Percentiles rank a stretch among this genome's conserved stretches.
These are phyloP conservation scores for Puccinia novopanici DNA, from an alignment of 1,284 basidiomycete genomes.

Conservation along the genomic window DNA sequence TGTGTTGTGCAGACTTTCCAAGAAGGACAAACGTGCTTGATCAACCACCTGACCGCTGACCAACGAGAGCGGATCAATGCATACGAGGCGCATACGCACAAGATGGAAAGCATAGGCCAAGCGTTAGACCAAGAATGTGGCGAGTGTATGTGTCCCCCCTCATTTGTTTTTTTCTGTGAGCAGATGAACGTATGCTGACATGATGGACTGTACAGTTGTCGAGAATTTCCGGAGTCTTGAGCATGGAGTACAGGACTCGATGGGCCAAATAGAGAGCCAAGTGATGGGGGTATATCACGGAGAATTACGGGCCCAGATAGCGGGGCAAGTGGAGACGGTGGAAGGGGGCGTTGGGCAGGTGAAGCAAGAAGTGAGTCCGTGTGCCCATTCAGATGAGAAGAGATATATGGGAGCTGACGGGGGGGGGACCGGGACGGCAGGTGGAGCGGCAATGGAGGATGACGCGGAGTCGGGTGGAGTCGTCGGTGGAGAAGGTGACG, in stretches of 20 bases:
- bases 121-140: constrained; percentile 15
- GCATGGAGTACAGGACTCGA: not conserved
- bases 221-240: constrained; percentile 13
- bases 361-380: constrained; percentile 16
- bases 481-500: constrained; percentile 54
- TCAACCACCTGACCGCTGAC: constrained; percentile 6
- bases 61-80: constrained; percentile 23
- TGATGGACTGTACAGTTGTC: not conserved
- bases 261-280: constrained; percentile 18
- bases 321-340: constrained; percentile 22
- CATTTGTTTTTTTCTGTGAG: not conserved
- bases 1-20: constrained; percentile 20
- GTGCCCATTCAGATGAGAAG: no score
- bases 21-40: constrained; percentile 22
- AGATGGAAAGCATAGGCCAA: constrained; percentile 31
- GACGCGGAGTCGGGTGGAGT: constrained; percentile 48
- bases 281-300: constrained; percentile 24
- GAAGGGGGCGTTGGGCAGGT: constrained; percentile 22
- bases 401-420: not conserved
- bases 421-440: not conserved
- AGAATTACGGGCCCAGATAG: constrained; percentile 3
- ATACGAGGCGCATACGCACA: constrained; percentile 7
- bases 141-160: constrained; percentile 16
- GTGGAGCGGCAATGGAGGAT: constrained; percentile 29
- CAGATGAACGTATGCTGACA: no score